Evolutionary conservation across 768 basidiomycete species (phyloP).

Genomic region (Hericium coralloides): DNA sequence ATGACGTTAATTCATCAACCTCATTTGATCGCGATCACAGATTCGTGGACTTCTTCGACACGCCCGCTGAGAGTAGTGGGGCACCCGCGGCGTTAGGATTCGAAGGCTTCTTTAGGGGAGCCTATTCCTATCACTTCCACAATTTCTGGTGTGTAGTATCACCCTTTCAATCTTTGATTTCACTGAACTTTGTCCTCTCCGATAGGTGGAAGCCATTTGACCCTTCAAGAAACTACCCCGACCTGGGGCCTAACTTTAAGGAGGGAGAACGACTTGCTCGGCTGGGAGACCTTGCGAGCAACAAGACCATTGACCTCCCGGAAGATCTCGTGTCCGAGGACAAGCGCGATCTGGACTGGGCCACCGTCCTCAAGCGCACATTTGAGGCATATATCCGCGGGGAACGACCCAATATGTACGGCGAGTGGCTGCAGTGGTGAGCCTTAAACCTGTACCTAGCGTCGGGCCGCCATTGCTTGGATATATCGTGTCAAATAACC

Average conservation of each 20-base stretch:
- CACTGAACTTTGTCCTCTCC: background rate
- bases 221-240: slow-evolving; percentile 88
- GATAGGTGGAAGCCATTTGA: slow-evolving; percentile 95
- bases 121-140: slow-evolving; percentile 95
- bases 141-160: slow-evolving; percentile 65
- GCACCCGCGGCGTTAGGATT: slow-evolving; percentile 85
- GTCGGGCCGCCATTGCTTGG: background rate
- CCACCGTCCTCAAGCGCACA: slow-evolving; percentile 88
- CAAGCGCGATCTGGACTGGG: slow-evolving; percentile 82
- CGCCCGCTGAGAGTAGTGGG: slow-evolving; percentile 61
- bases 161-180: background rate
- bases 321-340: slow-evolving; percentile 48
- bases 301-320: slow-evolving; percentile 22
- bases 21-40: slow-evolving; percentile 28
- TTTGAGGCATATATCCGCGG: slow-evolving; percentile 90
- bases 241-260: slow-evolving; percentile 74
- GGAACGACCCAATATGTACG: slow-evolving; percentile 93
- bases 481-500: background rate
- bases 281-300: slow-evolving; percentile 23
- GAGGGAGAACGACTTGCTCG: slow-evolving; percentile 66
- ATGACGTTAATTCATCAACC: slow-evolving; percentile 2
- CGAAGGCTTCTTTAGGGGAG: slow-evolving; percentile 92
- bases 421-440: slow-evolving; percentile 58
- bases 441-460: background rate
- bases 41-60: slow-evolving; percentile 85